A percentile compares a stretch with the other conserved stretches of the same genome.
Conservation (phyloP, 2,329 filamentous ascomycete species). For the Calonectria pteridis region DNA sequence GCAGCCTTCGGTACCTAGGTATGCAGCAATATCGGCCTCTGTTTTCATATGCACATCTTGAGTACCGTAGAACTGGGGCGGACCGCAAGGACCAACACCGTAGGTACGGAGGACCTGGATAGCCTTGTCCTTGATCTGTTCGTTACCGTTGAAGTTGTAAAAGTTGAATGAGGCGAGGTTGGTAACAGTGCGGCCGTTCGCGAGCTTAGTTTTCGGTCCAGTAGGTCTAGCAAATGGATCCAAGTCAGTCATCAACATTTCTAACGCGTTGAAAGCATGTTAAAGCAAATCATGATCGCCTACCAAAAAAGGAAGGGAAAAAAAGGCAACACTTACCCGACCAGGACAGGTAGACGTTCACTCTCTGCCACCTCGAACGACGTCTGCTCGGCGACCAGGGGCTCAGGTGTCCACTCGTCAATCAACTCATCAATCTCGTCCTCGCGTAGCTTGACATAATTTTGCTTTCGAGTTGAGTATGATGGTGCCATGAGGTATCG, state of each 20-base stretch:
- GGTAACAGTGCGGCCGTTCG: conserved; percentile 88
- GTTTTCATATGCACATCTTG: conserved; percentile 99
- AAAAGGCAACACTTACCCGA: conserved; percentile 71
- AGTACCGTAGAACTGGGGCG: conserved; percentile 97
- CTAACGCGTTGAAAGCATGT: no score
- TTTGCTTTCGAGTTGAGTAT: conserved; percentile 91
- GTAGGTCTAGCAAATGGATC: conserved; percentile 72
- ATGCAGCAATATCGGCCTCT: conserved; percentile 91
- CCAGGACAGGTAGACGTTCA: conserved; percentile 87
- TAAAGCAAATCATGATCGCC: background rate
- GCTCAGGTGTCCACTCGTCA: conserved; percentile 96
- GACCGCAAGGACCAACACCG: conserved; percentile 95
- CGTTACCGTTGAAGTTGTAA: conserved; percentile 96
- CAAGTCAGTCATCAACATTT: background rate
- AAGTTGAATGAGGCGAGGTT: conserved; percentile 98
- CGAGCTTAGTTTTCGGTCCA: conserved; percentile 89
- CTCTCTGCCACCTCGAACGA: conserved; percentile 83
- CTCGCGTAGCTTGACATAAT: conserved; percentile 89
- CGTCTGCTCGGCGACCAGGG: conserved; percentile 81
- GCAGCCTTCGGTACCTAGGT: conserved; percentile 87
- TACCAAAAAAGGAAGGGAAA: background rate
- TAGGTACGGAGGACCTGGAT: conserved; percentile 95
- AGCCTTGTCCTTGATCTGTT: conserved; percentile 93
- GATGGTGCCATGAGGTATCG: conserved; percentile 92
- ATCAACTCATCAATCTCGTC: conserved; percentile 96